phyloP scores from a whole-genome alignment of 169 alveolate genomes.

The Theileria sp. region DNA sequence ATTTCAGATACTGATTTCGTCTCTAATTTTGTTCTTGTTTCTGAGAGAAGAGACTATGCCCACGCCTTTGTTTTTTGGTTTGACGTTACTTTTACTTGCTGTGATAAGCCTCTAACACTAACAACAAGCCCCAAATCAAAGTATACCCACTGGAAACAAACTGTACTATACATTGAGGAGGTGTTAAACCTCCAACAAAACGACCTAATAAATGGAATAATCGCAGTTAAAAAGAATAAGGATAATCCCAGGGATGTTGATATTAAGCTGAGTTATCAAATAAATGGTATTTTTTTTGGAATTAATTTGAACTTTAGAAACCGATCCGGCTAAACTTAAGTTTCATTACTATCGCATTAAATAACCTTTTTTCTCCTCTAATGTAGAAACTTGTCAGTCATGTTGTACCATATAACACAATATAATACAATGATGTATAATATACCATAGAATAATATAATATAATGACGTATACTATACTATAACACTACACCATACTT shows the following conservation, averaged over 20 bases:
- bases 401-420: neutral
- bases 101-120: constrained; percentile 84
- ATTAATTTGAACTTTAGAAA: neutral
- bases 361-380: neutral
- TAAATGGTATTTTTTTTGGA: constrained; percentile 25
- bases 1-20: constrained; percentile 89
- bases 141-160: constrained; percentile 92
- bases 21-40: constrained; percentile 76
- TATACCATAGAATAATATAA: neutral
- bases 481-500: neutral
- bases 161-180: constrained; percentile 86
- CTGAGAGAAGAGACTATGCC: constrained; percentile 79
- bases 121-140: constrained; percentile 85
- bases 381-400: neutral
- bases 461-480: no score
- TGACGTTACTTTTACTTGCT: constrained; percentile 85
- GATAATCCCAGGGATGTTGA: constrained; percentile 85
- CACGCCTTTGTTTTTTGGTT: constrained; percentile 92
- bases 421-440: neutral
- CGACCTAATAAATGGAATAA: constrained; percentile 78
- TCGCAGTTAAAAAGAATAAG: constrained; percentile 82
- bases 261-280: constrained; percentile 78
- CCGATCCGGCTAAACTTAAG: constrained; percentile 8
- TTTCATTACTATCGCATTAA: constrained; percentile 63
- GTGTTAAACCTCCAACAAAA: constrained; percentile 64